Evolutionary conservation across 2,329 filamentous ascomycete species (phyloP).

Genomic region (Neonectria sp.): DNA sequence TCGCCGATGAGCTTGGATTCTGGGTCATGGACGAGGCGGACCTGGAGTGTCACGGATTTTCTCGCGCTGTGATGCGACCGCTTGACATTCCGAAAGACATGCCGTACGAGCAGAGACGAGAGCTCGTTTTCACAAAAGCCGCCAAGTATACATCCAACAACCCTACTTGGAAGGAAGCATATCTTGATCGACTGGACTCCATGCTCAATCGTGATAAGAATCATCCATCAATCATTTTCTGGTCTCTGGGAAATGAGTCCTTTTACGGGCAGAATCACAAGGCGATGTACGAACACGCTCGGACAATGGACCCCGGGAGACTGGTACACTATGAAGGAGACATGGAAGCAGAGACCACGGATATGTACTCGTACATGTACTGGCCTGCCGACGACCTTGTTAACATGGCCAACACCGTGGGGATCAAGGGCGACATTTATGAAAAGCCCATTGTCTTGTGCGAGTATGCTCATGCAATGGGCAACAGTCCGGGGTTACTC

Average conservation of each 20-base stretch:
- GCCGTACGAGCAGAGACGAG: constrained; percentile 73
- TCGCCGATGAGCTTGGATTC: constrained; percentile 75
- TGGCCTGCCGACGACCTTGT: constrained; percentile 67
- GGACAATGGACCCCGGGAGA: constrained; percentile 69
- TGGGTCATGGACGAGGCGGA: constrained; percentile 71
- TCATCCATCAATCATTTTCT: constrained; percentile 77
- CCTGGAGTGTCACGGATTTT: constrained; percentile 69
- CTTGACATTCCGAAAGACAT: constrained; percentile 68
- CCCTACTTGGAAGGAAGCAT: constrained; percentile 72
- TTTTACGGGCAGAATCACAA: constrained; percentile 79
- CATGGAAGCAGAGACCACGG: constrained; percentile 68
- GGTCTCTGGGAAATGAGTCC: constrained; percentile 81
- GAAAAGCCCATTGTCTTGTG: constrained; percentile 73
- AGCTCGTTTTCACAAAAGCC: constrained; percentile 67
- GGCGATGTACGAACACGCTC: constrained; percentile 77
- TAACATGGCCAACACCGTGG: constrained; percentile 60
- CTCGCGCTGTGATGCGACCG: constrained; percentile 64
- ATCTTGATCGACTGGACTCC: constrained; percentile 76
- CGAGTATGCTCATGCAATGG: constrained; percentile 77
- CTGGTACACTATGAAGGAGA: constrained; percentile 79
- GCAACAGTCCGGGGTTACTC: constrained; percentile 79
- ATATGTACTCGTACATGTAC: constrained; percentile 81
- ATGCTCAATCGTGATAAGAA: constrained; percentile 79
- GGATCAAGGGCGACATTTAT: constrained; percentile 60
- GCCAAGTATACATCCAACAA: constrained; percentile 74